A percentile compares a stretch with the other conserved stretches of the same genome.
Conservation (phyloP, 2,329 filamentous ascomycete species). For the Dactylellina cionopaga region DNA sequence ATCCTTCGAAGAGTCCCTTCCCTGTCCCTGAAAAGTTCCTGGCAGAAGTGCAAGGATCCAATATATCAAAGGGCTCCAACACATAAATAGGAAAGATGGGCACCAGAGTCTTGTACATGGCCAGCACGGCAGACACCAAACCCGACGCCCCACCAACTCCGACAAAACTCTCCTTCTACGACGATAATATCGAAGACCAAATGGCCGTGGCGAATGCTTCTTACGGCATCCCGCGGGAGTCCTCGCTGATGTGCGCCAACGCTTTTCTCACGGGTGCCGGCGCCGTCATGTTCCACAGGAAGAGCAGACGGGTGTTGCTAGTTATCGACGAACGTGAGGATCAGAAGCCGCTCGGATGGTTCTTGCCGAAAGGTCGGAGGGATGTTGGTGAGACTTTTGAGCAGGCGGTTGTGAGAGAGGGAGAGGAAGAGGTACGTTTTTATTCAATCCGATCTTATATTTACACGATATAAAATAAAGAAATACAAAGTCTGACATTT, state of each 20-base stretch:
- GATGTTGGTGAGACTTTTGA: constrained; percentile 46
- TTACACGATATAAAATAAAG: not conserved
- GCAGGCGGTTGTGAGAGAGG: constrained; percentile 35
- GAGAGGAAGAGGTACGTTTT: constrained; percentile 50
- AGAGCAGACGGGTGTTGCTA: constrained; percentile 27
- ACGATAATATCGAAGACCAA: constrained; percentile 30
- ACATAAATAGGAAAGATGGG: constrained; percentile 38
- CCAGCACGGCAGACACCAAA: constrained; percentile 18
- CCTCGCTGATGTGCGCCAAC: constrained; percentile 28
- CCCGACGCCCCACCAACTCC: constrained; percentile 13
- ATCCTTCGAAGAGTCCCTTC: no score
- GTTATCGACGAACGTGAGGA: constrained; percentile 39
- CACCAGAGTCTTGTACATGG: constrained; percentile 42
- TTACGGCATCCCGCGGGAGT: constrained; percentile 33
- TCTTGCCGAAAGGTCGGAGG: constrained; percentile 46
- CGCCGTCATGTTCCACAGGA: constrained; percentile 46
- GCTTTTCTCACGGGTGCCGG: constrained; percentile 45
- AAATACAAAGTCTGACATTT: not conserved
- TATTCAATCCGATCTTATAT: no score
- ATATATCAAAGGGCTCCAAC: not conserved
- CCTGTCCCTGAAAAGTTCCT: no score
- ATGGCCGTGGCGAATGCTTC: constrained; percentile 32
- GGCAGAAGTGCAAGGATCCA: constrained; percentile 12
- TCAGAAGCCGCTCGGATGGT: constrained; percentile 23
- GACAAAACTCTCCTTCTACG: constrained; percentile 14